Base-by-base conservation (phyloP, 345 rosid species). In the Salix brachista region DNA sequence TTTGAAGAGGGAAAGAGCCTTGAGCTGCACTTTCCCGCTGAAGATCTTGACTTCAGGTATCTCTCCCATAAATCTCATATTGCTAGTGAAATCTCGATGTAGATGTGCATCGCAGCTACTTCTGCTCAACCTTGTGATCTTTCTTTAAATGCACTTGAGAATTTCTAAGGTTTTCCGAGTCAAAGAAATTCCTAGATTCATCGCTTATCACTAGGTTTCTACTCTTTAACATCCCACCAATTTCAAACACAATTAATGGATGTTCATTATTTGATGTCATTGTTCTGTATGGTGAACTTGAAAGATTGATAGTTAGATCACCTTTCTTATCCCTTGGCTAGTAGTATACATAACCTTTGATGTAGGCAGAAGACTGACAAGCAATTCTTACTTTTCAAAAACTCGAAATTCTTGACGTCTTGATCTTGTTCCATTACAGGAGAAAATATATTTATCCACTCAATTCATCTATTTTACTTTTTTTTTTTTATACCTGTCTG, bases 1-100 rank as follows among this genome's bases (percentile, higher is more conserved):
- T 91, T 96, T 74, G 89, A 90, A 75, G 98, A 88, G 83, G 99
- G 99, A 79, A 93, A 90, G 80, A 93, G 96, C 83, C 99, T 93
- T 76, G 98, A 91, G 76, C 90, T 93, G 69, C 98, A 96, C 80
- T 93, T 96, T 84, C 99, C 97, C 83, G 98, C 99, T 23, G 99
- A 96, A 87, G 99, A 96, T 89, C 98, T 96, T 78, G 98, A 98
- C 76, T 93, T 96, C 88, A 90, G 98, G 99, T 94, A 86, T 30
- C 32, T 79, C 54, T 23, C 36, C 36, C 36, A 34, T 34, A 34
- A 34, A 34, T 34, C 36, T 34, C 36, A 34, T 0, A 34, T 34
- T 34, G 36, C 71, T 10, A 74, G 10, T 67, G 36, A 42, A 48
- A 8, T 50, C 52, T 71, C n/a, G 8, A 61, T 52, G 56, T 58